phyloP scores from a whole-genome alignment of 495 filamentous ascomycete species.

The Penicillium paradoxum region DNA sequence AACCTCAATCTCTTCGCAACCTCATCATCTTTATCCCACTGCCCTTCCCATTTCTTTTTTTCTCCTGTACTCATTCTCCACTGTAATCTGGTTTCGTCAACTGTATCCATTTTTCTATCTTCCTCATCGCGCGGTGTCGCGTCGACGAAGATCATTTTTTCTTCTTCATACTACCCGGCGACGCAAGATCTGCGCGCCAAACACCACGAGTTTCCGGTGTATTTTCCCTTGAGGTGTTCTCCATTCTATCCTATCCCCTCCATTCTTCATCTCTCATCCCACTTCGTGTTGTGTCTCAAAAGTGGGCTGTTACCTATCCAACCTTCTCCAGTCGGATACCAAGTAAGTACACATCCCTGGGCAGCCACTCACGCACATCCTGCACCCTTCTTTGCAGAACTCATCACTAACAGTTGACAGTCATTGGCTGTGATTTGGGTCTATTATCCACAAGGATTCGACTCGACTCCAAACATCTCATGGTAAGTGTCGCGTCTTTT shows the following conservation, averaged over 20 bases:
- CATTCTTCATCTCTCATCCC: conserved; percentile 1
- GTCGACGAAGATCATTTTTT: conserved; percentile 10
- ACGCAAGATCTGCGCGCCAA: conserved; percentile 11
- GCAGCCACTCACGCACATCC: conserved; percentile 27
- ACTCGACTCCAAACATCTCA: conserved; percentile 1
- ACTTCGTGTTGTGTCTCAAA: conserved; percentile 6
- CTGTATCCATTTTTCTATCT: background rate
- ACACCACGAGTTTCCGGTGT: conserved; percentile 2
- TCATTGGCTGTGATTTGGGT: conserved; percentile 1
- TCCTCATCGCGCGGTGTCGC: conserved; percentile 4
- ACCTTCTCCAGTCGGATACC: conserved; percentile 8
- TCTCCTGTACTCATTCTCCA: conserved; percentile 8
- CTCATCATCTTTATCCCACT: background rate
- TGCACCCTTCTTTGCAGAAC: conserved; percentile 12
- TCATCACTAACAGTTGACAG: conserved; percentile 1
- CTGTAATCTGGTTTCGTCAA: background rate
- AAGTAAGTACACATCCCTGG: conserved; percentile 37
- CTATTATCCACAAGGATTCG: background rate
- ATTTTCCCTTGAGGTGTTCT: conserved; percentile 2
- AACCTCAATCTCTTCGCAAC: conserved; percentile 18
- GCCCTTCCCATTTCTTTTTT: conserved; percentile 20
- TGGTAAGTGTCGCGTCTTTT: conserved; percentile 13
- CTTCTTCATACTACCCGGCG: conserved; percentile 7
- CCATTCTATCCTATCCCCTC: background rate
- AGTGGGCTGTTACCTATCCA: conserved; percentile 7